Evolutionary conservation across 176 grass and related monocot genomes (phyloP), one percentile per base, ranked within the genome.

Genomic region (Guadua angustifolia): DNA sequence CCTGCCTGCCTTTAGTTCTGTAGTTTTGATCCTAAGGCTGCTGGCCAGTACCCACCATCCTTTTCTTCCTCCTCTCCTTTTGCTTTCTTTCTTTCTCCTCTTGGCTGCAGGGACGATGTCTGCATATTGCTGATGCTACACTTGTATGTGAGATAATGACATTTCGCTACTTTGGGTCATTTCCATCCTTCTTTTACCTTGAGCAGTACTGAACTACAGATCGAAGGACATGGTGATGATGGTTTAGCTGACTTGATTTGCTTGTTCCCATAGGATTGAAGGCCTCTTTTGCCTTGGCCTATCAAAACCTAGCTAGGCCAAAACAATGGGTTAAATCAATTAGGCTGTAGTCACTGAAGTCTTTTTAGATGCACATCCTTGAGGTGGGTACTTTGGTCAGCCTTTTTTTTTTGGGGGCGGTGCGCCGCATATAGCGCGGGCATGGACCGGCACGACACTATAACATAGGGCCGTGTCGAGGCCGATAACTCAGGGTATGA

Each of bases 1-100:
- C 69, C 69, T 72, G 82, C 88, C 56, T 56, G 71, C 85, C 88
- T 76, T 57, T 78, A 71, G 65, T 86, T 77, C 60, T 84, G 80
- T 87, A 80, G 80, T 90, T 90, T 83, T 83, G 80, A 90, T 90
- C 80, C 80, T 53, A 58, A 90, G 88, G 88, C 80, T 83, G 88
- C 84, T 78, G 73, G 78, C 79, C 71, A 59, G 75, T 43, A 61
- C 75, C 74, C 80, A 74, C 78, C 68, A 24, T 47, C 79, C 39
- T 43, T 84, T 67, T 76, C 49, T 32, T 43, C 66, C 45, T 82
- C 65, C 18, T 53, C 29, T 29, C 29, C 29, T 29, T 47, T 61
- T 25, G 32, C 4, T 9, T 56, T 43, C n/a, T 42, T 79, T 35
- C 53, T 24, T n/a, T 39, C 60, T 86, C 65, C 61, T 80, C 60